A percentile compares a stretch with the other conserved stretches of the same genome.
phyloP scores from a whole-genome alignment of 202 grass and related monocot species.

The Eragrostis tef region DNA sequence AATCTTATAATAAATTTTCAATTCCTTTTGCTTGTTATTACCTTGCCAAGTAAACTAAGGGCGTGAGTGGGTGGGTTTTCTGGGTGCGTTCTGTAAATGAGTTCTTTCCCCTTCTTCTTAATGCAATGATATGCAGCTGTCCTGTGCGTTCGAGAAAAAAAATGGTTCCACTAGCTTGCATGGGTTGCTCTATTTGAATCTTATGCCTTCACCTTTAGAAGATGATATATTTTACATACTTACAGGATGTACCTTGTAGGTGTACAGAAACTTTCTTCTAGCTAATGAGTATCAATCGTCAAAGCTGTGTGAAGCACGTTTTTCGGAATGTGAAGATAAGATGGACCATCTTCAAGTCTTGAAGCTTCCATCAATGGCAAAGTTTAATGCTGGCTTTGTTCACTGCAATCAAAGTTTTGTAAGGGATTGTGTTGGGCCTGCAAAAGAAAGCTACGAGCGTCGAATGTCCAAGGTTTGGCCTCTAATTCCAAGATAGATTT shows the following conservation, averaged over 20 bases:
- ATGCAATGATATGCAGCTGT: no score
- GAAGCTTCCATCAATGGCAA: conserved; percentile 98
- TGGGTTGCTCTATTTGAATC: background rate
- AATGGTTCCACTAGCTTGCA: background rate
- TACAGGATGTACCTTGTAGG: conserved; percentile 73
- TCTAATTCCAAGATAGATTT: conserved; percentile 39
- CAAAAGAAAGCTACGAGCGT: conserved; percentile 70
- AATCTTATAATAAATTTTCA: background rate
- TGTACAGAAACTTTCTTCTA: conserved; percentile 85
- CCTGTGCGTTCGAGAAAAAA: no score
- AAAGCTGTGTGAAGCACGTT: conserved; percentile 92
- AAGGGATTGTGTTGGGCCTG: conserved; percentile 77
- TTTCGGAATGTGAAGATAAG: conserved; percentile 92
- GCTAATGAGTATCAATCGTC: conserved; percentile 94
- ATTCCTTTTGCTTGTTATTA: background rate
- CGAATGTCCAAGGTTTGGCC: conserved; percentile 83
- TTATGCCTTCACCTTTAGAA: conserved; percentile 26
- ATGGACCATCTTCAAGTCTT: conserved; percentile 97
- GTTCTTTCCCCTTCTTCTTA: no score
- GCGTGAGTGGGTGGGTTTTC: no score
- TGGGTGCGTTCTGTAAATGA: no score
- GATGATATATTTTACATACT: conserved; percentile 66
- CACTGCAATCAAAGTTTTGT: conserved; percentile 89
- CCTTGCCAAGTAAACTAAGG: background rate
- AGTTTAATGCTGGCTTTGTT: conserved; percentile 90